Conservation (phyloP, 2,329 filamentous ascomycete species). For the Fusarium setosum region DNA sequence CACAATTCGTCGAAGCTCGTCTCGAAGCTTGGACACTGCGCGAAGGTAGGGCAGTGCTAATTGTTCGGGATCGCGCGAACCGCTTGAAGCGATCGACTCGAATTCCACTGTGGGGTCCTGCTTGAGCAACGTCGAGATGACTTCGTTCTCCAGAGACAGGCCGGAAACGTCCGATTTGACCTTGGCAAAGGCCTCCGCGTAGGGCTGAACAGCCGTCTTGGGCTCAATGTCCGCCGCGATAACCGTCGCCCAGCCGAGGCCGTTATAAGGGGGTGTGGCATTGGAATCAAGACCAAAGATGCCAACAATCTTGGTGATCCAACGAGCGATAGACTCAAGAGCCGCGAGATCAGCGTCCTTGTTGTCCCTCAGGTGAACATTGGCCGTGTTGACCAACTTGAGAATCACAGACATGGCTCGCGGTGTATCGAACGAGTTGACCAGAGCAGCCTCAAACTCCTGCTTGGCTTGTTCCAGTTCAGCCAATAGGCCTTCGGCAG, state of each 20-base stretch:
- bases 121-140: conserved; percentile 55
- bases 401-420: conserved; percentile 82
- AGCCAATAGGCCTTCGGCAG: conserved; percentile 48
- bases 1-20: conserved; percentile 69
- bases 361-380: conserved; percentile 66
- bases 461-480: conserved; percentile 65
- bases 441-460: conserved; percentile 69
- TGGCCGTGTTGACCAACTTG: conserved; percentile 82
- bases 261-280: conserved; percentile 64
- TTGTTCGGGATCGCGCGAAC: conserved; percentile 63
- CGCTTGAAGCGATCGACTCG: conserved; percentile 54
- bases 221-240: conserved; percentile 57
- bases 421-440: conserved; percentile 90
- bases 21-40: conserved; percentile 66
- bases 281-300: conserved; percentile 84
- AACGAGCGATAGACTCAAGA: conserved; percentile 72
- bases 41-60: conserved; percentile 67
- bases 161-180: conserved; percentile 59
- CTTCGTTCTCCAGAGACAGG: conserved; percentile 61
- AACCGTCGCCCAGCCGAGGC: conserved; percentile 65
- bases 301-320: conserved; percentile 85
- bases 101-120: conserved; percentile 60
- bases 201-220: conserved; percentile 59
- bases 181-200: conserved; percentile 56
- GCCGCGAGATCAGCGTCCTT: conserved; percentile 59